These are phyloP conservation scores for Thalassiosira ordinaria DNA, from an alignment of 352 stramenopile genomes.

Conservation along the genomic window DNA sequence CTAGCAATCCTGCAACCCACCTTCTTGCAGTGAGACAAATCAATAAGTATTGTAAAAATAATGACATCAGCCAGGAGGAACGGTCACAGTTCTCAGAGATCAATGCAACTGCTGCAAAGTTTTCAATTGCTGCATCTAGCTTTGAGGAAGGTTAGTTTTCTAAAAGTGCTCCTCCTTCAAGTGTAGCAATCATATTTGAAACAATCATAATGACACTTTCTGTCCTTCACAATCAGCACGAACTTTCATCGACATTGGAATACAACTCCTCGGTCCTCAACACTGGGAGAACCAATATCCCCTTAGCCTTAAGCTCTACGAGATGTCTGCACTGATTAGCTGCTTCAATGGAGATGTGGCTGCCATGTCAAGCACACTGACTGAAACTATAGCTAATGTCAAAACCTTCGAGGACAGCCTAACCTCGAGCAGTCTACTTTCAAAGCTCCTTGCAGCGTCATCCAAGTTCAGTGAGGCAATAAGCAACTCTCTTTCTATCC, in stretches of 20 bases:
- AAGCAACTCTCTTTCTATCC: not conserved
- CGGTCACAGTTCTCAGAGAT: conserved; percentile 4
- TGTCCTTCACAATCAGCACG: too few species aligned
- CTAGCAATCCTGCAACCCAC: conserved; percentile 5
- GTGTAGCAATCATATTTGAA: not conserved
- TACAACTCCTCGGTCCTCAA: not conserved
- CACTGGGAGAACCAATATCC: conserved; percentile 15
- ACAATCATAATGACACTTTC: not conserved
- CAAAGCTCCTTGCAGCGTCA: not conserved
- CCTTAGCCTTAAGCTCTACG: conserved; percentile 6
- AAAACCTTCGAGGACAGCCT: not conserved
- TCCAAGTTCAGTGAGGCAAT: conserved; percentile 1
- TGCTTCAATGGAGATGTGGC: not conserved
- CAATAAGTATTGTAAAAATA: conserved; percentile 15
- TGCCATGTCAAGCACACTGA: not conserved
- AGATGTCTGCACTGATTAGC: conserved; percentile 12
- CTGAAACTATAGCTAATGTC: not conserved
- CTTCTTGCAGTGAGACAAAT: conserved; percentile 30
- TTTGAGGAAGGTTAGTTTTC: conserved; percentile 24
- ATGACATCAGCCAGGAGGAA: conserved; percentile 6
- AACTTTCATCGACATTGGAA: conserved; percentile 3
- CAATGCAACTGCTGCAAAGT: conserved; percentile 23
- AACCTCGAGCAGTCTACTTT: not conserved
- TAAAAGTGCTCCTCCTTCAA: too few species aligned
- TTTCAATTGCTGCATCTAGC: conserved; percentile 31